Percentiles rank a stretch among this genome's conserved stretches.
Conservation (phyloP, 306 rosid genomes). For the Trifolium subterraneum region DNA sequence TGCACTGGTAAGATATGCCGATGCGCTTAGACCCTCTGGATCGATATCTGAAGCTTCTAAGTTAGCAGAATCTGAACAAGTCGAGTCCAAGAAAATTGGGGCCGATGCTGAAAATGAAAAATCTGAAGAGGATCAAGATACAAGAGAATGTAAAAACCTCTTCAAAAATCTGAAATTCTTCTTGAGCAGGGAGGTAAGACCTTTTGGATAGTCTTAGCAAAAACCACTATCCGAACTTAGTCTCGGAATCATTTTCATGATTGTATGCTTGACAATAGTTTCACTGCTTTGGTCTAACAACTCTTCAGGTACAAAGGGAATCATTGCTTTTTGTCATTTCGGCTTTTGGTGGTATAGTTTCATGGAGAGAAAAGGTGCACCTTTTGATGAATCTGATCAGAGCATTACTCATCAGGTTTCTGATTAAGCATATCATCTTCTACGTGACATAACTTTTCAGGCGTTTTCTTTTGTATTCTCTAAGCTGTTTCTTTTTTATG, state of each 20-base stretch:
- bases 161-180: constrained; percentile 62
- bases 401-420: constrained; percentile 82
- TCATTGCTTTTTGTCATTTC: constrained; percentile 81
- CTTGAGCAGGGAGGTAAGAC: constrained; percentile 83
- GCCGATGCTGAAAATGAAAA: too few species aligned
- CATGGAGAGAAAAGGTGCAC: constrained; percentile 90
- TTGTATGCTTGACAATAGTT: neutral
- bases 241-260: neutral
- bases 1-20: too few species aligned
- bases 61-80: too few species aligned
- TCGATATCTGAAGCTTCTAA: too few species aligned
- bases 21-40: too few species aligned
- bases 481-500: constrained; percentile 41
- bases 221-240: too few species aligned
- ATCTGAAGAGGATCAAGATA: constrained; percentile 71
- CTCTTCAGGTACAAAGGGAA: constrained; percentile 79
- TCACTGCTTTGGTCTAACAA: constrained; percentile 33
- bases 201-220: neutral
- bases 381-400: constrained; percentile 68
- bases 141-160: constrained; percentile 33
- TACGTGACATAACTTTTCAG: neutral
- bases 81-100: too few species aligned
- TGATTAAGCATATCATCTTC: constrained; percentile 1
- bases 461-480: constrained; percentile 7
- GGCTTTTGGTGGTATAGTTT: constrained; percentile 86